Base-by-base conservation (phyloP, 2,329 filamentous ascomycete genomes). In the Aureobasidium pullulans region DNA sequence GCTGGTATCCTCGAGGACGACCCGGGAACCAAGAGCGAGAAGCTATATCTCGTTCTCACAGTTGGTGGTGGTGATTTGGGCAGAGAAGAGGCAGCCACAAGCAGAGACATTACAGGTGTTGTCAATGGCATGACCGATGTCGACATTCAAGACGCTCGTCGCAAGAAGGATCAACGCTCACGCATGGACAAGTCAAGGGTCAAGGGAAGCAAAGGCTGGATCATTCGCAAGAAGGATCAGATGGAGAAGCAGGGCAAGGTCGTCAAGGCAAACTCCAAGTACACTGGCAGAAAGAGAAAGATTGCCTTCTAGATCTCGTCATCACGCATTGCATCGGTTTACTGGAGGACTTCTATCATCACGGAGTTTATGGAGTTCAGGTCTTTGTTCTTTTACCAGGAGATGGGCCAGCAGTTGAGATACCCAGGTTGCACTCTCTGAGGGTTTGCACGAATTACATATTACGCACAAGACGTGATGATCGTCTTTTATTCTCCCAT, bases 1-100 rank as follows among this genome's bases (percentile, higher is more conserved):
- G 94, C 94, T 0, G 94, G 94, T 76, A 82, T 99, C 36, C 78
- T 99, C 49, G 93, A 97, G 73, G 94, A 99, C 73, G 93, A 97
- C 71, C 89, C 89, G 0, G 93, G 91, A 44, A 99, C 94, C 39
- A 99, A 99, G 81, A 96, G 92, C 70, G 85, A 87, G 66, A 99
- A 99, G 79, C 79, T 95, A n/a, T 99, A 99, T 72, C 80, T 99
- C 2, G 93, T 99, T 0, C 77, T 99, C 34, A 96, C 91, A 0
- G 94, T 96, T 1, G 94, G 93, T 34, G 81, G 82, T 1, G 87
- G 88, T 8, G 81, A 83, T 49, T 61, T 82, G 47, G 72, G 71
- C 49, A 50, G 29, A 39, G 49, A 54, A 23, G 44, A 61, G 16
- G 46, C 23, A 8, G 70, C 76, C 44, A 42, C 59, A 19, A 92